Percentiles rank a stretch among this genome's conserved stretches.
Conservation (phyloP, 345 rosid genomes). For the Eucalyptus shirleyi region DNA sequence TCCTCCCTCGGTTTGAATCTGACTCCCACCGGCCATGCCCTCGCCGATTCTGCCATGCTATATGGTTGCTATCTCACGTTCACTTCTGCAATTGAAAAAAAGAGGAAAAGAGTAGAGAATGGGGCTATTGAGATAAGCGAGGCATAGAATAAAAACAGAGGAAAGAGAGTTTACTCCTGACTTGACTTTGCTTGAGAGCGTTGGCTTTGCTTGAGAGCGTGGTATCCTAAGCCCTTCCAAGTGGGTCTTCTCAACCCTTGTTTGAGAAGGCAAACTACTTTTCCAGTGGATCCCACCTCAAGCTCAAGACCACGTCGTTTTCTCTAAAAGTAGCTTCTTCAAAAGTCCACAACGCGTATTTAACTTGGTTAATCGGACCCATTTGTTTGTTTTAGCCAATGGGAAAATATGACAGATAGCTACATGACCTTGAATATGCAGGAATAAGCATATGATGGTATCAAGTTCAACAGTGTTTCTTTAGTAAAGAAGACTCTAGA, state of each 20-base stretch:
- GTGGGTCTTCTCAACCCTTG: neutral
- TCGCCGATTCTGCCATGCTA: neutral
- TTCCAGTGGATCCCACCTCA: neutral
- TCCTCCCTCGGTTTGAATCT: neutral
- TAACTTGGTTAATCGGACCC: neutral
- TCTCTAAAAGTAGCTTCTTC: neutral
- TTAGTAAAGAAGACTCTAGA: neutral
- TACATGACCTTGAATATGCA: neutral
- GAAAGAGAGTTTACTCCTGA: neutral
- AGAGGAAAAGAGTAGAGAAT: neutral
- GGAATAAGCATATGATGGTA: neutral
- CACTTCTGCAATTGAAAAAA: too few relatives aligned
- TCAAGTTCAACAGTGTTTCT: neutral
- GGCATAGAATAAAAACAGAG: neutral
- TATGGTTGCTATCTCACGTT: neutral
- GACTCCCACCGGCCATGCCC: neutral
- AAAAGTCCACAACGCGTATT: neutral
- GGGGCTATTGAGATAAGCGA: neutral
- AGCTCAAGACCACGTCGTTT: neutral
- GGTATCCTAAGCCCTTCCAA: neutral
- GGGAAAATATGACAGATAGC: neutral
- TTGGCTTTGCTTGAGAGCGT: neutral
- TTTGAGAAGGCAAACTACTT: neutral
- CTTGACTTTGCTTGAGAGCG: neutral
- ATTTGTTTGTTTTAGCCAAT: neutral